Evolutionary conservation across 768 basidiomycete species (phyloP).

Genomic region (Botryobasidium botryosum): DNA sequence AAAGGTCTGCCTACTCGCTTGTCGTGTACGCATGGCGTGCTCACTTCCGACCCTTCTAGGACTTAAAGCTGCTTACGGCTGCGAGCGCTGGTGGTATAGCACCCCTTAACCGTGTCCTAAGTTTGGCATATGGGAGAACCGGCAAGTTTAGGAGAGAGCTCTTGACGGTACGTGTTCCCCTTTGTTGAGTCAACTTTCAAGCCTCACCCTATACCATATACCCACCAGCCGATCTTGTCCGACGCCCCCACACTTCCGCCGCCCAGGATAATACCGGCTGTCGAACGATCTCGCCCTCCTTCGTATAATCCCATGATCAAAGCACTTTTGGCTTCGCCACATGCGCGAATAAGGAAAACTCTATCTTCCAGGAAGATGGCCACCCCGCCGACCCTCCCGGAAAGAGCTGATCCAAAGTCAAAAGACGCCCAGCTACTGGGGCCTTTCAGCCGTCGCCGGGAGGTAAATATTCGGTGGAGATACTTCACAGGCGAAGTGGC

Average conservation of each 20-base stretch:
- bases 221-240: constrained; percentile 35
- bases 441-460: constrained; percentile 51
- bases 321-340: constrained; percentile 39
- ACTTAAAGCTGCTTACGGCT: constrained; percentile 31
- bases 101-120: constrained; percentile 41
- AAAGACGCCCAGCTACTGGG: constrained; percentile 44
- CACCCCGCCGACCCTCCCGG: constrained; percentile 38
- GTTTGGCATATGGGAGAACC: constrained; percentile 58
- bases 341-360: constrained; percentile 30
- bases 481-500: constrained; percentile 38
- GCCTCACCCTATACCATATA: constrained; percentile 5
- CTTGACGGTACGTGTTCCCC: constrained; percentile 33
- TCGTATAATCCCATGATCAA: constrained; percentile 43
- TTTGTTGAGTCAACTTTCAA: background rate
- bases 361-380: constrained; percentile 26
- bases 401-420: constrained; percentile 38
- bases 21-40: too few species aligned
- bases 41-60: too few species aligned
- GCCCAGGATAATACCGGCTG: constrained; percentile 33
- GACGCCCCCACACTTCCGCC: constrained; percentile 28
- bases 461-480: constrained; percentile 55
- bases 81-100: constrained; percentile 35
- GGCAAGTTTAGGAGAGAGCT: constrained; percentile 56
- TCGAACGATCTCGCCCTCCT: constrained; percentile 42
- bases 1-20: too few species aligned